These are phyloP conservation scores for Tuber microsphaerosporum DNA, from an alignment of 495 filamentous ascomycete genomes.

Conservation along the genomic window DNA sequence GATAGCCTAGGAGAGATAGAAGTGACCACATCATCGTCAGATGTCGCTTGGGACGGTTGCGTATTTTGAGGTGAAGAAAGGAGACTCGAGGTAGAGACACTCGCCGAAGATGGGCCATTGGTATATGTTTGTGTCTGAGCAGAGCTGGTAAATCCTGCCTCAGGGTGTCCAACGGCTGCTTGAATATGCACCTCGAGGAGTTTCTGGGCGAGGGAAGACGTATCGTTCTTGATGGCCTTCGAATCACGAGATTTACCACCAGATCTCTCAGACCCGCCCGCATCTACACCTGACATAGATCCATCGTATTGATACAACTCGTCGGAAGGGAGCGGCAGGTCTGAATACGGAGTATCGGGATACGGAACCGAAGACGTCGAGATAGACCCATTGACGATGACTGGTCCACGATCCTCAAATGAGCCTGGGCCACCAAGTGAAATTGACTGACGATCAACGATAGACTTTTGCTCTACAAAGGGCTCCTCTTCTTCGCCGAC, in stretches of 20 bases:
- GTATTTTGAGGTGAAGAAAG: constrained; percentile 21
- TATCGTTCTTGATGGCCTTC: constrained; percentile 12
- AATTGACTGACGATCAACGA: constrained; percentile 30
- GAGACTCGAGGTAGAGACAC: constrained; percentile 17
- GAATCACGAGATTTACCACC: constrained; percentile 15
- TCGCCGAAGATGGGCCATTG: constrained; percentile 10
- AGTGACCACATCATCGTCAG: constrained; percentile 29
- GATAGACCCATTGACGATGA: constrained; percentile 41
- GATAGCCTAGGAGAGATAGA: constrained; percentile 25
- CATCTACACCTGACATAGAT: constrained; percentile 17
- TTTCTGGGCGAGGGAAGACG: constrained; percentile 34
- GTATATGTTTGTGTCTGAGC: constrained; percentile 15
- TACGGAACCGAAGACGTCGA: constrained; percentile 29
- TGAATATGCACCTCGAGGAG: constrained; percentile 37
- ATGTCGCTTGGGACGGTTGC: constrained; percentile 15
- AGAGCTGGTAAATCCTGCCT: constrained; percentile 11
- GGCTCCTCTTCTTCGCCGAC: constrained; percentile 42
- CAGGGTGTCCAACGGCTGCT: constrained; percentile 23
- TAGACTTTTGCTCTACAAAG: constrained; percentile 41
- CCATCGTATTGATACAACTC: constrained; percentile 27
- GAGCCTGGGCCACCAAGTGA: constrained; percentile 40
- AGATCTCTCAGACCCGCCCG: constrained; percentile 22
- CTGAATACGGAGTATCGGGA: constrained; percentile 17
- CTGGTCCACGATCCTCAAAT: constrained; percentile 31
- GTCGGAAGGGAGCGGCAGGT: constrained; percentile 32